Conservation (phyloP, 2,329 filamentous ascomycete genomes). For the Cercospora brassicicola region DNA sequence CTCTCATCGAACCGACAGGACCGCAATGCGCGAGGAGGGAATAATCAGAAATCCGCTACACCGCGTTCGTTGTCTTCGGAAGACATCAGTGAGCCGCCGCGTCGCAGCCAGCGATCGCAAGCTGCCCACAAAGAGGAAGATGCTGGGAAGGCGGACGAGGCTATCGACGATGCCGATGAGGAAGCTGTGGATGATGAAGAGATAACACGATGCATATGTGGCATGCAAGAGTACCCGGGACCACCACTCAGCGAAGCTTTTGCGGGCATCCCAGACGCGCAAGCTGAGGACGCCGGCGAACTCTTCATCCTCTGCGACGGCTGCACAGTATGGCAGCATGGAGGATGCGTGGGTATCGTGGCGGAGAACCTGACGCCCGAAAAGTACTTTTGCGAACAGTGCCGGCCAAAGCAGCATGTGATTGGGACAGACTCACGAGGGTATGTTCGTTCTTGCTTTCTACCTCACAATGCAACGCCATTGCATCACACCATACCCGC, state of each 20-base stretch:
- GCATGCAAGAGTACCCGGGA: constrained; percentile 90
- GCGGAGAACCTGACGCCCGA: constrained; percentile 90
- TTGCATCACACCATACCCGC: constrained; percentile 6
- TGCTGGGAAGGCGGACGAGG: constrained; percentile 42
- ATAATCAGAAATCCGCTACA: constrained; percentile 73
- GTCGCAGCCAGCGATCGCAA: constrained; percentile 76
- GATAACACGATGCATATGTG: constrained; percentile 92
- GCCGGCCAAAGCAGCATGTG: constrained; percentile 86
- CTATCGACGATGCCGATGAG: constrained; percentile 57
- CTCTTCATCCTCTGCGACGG: constrained; percentile 98
- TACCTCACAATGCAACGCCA: not conserved
- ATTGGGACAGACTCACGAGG: constrained; percentile 78
- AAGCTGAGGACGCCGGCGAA: constrained; percentile 83
- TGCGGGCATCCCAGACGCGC: constrained; percentile 49
- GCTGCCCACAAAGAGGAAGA: constrained; percentile 60
- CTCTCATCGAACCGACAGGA: constrained; percentile 72
- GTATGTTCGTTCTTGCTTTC: constrained; percentile 58
- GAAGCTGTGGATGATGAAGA: constrained; percentile 75
- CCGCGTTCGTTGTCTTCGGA: constrained; percentile 71
- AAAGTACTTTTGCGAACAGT: constrained; percentile 97
- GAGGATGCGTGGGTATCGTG: constrained; percentile 94
- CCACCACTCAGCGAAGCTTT: constrained; percentile 60
- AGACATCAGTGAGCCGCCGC: constrained; percentile 66
- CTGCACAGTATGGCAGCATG: constrained; percentile 98
- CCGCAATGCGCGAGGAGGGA: constrained; percentile 68